Conservation (phyloP, 768 basidiomycete species). For the Strobilomyces dryophilus region DNA sequence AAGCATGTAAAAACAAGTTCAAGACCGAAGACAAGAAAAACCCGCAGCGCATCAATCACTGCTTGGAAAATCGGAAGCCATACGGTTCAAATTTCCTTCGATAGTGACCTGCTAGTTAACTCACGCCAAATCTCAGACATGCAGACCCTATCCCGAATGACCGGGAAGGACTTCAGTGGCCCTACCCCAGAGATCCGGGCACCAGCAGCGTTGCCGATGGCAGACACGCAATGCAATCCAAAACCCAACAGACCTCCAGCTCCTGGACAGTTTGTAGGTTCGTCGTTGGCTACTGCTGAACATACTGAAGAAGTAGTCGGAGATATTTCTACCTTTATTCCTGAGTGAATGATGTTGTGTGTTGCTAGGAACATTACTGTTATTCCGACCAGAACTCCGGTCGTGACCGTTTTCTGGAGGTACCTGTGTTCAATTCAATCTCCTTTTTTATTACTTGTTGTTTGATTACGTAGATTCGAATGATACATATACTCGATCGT, state of each 20-base stretch:
- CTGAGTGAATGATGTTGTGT: constrained; percentile 8
- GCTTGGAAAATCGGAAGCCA: constrained; percentile 69
- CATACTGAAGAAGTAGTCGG: constrained; percentile 28
- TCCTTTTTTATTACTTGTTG: too few relatives aligned
- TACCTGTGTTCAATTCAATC: too few relatives aligned
- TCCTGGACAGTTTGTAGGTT: constrained; percentile 20
- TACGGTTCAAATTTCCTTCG: constrained; percentile 50
- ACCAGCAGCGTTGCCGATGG: constrained; percentile 33
- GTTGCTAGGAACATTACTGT: background rate
- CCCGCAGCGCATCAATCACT: constrained; percentile 67
- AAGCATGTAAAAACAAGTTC: constrained; percentile 91
- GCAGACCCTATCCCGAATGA: constrained; percentile 68
- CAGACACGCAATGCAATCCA: constrained; percentile 16
- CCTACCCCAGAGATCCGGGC: constrained; percentile 67
- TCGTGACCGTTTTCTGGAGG: too few relatives aligned
- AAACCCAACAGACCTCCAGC: background rate
- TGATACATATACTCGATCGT: too few relatives aligned
- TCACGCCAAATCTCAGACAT: constrained; percentile 48
- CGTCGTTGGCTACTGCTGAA: constrained; percentile 34
- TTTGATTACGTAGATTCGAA: too few relatives aligned
- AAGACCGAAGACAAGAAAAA: constrained; percentile 85
- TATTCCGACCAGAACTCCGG: too few relatives aligned
- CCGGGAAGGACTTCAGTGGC: constrained; percentile 82
- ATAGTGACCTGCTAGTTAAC: background rate
- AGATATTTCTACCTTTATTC: constrained; percentile 25